Evolutionary conservation across 257 asterid genomes (phyloP), one percentile per base, ranked within the genome.

Genomic region (Solanum sejunctum): DNA sequence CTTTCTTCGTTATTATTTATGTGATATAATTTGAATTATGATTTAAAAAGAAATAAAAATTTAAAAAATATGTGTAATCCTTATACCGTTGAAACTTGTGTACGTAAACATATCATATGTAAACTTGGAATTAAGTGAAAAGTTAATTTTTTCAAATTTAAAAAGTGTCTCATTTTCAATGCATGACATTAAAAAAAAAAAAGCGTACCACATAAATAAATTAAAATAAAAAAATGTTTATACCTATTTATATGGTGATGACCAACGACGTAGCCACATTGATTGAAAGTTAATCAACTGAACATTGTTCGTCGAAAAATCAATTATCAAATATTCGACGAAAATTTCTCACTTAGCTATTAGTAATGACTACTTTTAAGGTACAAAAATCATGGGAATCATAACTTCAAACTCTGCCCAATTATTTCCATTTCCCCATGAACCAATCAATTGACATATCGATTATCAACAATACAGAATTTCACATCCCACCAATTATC

Each of bases 301-400:
- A 60, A n/a, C 0, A n/a, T 1, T 60, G 0, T n/a, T 60, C 23
- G 4, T 58, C 0, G 0, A 10, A 58, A 58, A 58, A 58, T n/a
- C 0, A n/a, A 4, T 58, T n/a, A 0, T 0, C 28, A 10, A 58
- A 10, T 58, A 20, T 0, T 2, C 0, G n/a, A n/a, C 11, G 10
- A 58, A 58, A 58, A 56, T 56, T 56, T 58, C 15, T n/a, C 10
- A 28, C 15, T 10, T 58, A n/a, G 15, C 32, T n/a, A 58, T n/a
- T 21, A 16, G 69, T 63, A 11, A 32, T 36, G 21, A 41, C 56
- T 41, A 43, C 56, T 11, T 71, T 71, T 43, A 41, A 57, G 36
- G 36, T 43, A 6, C 36, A 32, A 32, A 32, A 64, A 45, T 72
- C 17, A 7, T 10, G 45, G 43, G 17, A 43, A 15, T 70, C 56